phyloP scores from a whole-genome alignment of 2,329 filamentous ascomycete genomes.

The Exophiala alcalophila region DNA sequence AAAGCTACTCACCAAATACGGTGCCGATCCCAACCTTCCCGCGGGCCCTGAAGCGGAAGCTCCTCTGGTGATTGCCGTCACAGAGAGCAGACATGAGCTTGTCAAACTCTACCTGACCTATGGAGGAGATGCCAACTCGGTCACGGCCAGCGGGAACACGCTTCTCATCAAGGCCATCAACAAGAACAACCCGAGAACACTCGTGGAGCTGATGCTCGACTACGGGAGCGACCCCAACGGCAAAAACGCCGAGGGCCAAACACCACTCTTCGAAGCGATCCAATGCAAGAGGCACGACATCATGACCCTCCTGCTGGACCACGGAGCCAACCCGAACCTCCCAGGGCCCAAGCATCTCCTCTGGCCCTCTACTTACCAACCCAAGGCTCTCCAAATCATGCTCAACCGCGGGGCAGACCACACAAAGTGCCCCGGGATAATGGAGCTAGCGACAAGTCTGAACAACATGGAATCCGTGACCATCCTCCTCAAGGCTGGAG shows the following conservation, averaged over 20 bases:
- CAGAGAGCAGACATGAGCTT: constrained; percentile 55
- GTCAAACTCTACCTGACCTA: constrained; percentile 61
- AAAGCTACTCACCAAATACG: constrained; percentile 62
- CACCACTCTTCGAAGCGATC: constrained; percentile 62
- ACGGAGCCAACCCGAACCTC: constrained; percentile 64
- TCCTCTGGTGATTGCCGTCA: constrained; percentile 52
- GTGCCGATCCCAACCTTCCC: constrained; percentile 56
- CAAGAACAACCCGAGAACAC: constrained; percentile 53
- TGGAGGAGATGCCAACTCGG: constrained; percentile 56
- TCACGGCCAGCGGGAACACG: constrained; percentile 58
- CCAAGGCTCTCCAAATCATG: constrained; percentile 57
- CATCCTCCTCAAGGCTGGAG: constrained; percentile 56
- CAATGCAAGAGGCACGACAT: constrained; percentile 56
- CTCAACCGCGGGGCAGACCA: constrained; percentile 58
- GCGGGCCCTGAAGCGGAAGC: constrained; percentile 53
- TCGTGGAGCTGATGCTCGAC: constrained; percentile 59
- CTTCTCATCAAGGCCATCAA: constrained; percentile 60
- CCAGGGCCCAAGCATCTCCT: constrained; percentile 68
- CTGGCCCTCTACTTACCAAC: constrained; percentile 62
- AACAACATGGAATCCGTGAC: constrained; percentile 63
- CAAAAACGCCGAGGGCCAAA: constrained; percentile 62
- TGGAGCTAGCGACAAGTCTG: constrained; percentile 62
- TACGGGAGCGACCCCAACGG: constrained; percentile 59
- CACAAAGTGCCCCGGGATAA: constrained; percentile 60
- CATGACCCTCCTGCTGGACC: constrained; percentile 53